These are phyloP conservation scores for Neurospora intermedia DNA, from an alignment of 495 filamentous ascomycete species.

Conservation along the genomic window DNA sequence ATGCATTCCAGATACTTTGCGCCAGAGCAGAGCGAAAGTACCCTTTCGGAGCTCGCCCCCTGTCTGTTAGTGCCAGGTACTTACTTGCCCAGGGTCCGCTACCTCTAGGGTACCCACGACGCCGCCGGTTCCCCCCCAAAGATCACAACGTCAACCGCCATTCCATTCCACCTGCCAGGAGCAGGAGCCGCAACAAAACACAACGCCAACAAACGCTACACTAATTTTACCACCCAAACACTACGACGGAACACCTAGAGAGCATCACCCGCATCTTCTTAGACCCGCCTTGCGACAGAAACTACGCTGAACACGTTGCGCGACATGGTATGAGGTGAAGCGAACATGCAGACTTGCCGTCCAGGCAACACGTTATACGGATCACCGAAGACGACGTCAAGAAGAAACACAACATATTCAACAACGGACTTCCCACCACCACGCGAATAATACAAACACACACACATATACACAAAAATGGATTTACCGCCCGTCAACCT, in stretches of 20 bases:
- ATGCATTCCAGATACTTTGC: background rate
- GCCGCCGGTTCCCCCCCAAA: background rate
- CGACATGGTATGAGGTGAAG: slow-evolving; percentile 14
- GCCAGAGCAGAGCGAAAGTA: background rate
- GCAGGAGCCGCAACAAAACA: background rate
- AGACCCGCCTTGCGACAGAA: background rate
- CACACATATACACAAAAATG: slow-evolving; percentile 21
- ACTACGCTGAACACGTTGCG: background rate
- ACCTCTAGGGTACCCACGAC: background rate
- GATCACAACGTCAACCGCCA: background rate
- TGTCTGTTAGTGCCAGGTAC: background rate
- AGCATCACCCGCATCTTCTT: background rate
- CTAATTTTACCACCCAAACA: background rate
- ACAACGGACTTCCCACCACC: background rate
- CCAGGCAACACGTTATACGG: background rate
- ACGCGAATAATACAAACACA: background rate
- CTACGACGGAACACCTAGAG: background rate
- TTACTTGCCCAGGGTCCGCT: background rate
- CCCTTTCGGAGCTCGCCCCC: background rate
- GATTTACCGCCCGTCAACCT: slow-evolving; percentile 55
- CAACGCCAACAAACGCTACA: background rate
- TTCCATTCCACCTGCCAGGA: background rate
- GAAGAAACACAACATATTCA: background rate
- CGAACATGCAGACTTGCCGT: background rate
- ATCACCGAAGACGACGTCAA: background rate